phyloP scores from a whole-genome alignment of 768 basidiomycete genomes.

The Collybiopsis luxurians region DNA sequence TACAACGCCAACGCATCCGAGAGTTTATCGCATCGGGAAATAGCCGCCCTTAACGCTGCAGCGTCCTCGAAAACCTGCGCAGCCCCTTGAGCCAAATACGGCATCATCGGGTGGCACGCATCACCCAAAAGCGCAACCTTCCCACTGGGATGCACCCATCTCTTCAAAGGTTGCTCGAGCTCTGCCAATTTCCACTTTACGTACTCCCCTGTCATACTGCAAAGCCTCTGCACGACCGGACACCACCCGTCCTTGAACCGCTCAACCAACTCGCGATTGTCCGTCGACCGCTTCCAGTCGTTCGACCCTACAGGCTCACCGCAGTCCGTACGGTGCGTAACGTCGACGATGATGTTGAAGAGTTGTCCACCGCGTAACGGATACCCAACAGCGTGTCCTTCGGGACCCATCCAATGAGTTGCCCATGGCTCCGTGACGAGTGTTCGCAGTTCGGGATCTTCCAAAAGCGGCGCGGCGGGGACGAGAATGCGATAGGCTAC shows the following conservation, averaged over 20 bases:
- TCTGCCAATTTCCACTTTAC: constrained; percentile 37
- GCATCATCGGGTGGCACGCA: constrained; percentile 26
- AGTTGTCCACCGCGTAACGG: constrained; percentile 31
- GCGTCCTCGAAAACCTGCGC: constrained; percentile 41
- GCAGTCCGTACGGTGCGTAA: constrained; percentile 26
- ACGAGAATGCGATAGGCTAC: constrained; percentile 36
- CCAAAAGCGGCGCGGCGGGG: constrained; percentile 21
- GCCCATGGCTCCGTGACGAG: constrained; percentile 26
- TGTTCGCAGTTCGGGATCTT: constrained; percentile 30
- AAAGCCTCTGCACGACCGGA: constrained; percentile 28
- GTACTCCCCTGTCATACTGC: constrained; percentile 30
- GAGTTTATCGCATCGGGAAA: constrained; percentile 13
- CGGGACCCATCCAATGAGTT: constrained; percentile 34
- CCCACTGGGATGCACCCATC: constrained; percentile 29
- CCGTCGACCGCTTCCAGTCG: constrained; percentile 12
- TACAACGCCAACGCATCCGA: constrained; percentile 17
- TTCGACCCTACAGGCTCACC: neutral
- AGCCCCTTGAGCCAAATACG: constrained; percentile 27
- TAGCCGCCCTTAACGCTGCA: constrained; percentile 26
- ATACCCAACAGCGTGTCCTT: constrained; percentile 35
- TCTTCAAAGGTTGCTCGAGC: constrained; percentile 28
- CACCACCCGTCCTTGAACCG: constrained; percentile 32
- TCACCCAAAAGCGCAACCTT: constrained; percentile 32
- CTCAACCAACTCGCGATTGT: constrained; percentile 28
- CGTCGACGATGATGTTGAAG: constrained; percentile 36